phyloP scores from a whole-genome alignment of 345 rosid genomes.

The Salix purpurea region DNA sequence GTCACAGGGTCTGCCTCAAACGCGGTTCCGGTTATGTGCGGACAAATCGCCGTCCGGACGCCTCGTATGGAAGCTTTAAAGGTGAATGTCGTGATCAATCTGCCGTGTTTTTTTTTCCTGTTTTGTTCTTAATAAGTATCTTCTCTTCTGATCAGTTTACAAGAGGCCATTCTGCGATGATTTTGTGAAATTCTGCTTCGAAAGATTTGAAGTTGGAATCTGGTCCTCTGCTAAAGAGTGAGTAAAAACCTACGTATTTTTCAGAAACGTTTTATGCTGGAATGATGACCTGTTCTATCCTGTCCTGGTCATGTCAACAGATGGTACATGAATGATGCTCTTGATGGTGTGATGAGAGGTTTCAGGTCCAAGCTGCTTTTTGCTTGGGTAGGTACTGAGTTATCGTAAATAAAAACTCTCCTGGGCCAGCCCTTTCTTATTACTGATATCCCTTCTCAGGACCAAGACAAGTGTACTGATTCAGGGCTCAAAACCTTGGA shows the following conservation, averaged over 20 bases:
- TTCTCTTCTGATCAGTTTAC: slow-evolving; percentile 28
- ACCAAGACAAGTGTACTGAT: slow-evolving; percentile 34
- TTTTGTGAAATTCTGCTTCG: slow-evolving; percentile 40
- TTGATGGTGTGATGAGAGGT: slow-evolving; percentile 16
- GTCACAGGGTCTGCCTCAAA: slow-evolving; percentile 16
- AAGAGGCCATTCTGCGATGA: slow-evolving; percentile 43
- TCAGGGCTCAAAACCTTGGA: slow-evolving; percentile 26
- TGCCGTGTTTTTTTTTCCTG: background rate
- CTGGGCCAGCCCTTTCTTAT: too few relatives aligned
- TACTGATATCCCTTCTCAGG: slow-evolving; percentile 12
- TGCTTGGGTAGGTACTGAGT: slow-evolving; percentile 25
- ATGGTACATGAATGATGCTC: slow-evolving; percentile 17
- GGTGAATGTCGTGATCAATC: slow-evolving; percentile 10
- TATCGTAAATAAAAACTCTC: too few relatives aligned
- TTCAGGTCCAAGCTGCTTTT: slow-evolving; percentile 28
- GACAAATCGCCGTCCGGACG: slow-evolving; percentile 17
- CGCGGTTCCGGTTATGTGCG: background rate
- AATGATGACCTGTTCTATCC: too few relatives aligned
- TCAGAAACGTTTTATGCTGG: too few relatives aligned
- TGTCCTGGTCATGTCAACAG: background rate
- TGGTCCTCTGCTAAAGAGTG: slow-evolving; percentile 43
- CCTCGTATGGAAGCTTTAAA: slow-evolving; percentile 17
- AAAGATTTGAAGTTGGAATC: slow-evolving; percentile 45
- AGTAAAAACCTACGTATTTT: background rate
- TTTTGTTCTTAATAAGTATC: background rate